Conservation (phyloP, 768 basidiomycete species). For the Tylopilus plumbeoviolaceoides region DNA sequence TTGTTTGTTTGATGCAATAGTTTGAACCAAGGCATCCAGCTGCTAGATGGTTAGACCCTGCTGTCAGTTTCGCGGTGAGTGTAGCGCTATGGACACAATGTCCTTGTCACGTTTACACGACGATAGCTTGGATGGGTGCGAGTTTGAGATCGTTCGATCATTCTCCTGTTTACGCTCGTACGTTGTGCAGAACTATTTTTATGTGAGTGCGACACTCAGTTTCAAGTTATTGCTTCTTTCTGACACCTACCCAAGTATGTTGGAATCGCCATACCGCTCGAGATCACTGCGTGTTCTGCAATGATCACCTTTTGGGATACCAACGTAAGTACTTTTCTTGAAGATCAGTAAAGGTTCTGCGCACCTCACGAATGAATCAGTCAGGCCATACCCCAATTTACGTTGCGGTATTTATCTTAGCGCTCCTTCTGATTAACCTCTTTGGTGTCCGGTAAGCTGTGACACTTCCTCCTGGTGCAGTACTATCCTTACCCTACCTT, state of each 20-base stretch:
- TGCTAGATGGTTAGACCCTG: conserved; percentile 32
- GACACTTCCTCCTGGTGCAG: conserved; percentile 28
- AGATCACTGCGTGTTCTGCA: conserved; percentile 48
- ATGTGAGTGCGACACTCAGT: conserved; percentile 15
- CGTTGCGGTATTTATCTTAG: conserved; percentile 36
- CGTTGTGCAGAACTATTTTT: conserved; percentile 31
- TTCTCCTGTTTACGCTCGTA: conserved; percentile 1
- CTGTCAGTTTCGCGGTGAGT: conserved; percentile 29
- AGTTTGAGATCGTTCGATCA: not conserved
- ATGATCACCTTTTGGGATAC: conserved; percentile 50
- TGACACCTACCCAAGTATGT: conserved; percentile 6
- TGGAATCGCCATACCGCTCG: conserved; percentile 43
- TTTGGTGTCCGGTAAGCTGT: conserved; percentile 44
- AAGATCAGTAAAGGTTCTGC: not conserved
- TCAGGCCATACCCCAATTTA: conserved; percentile 38
- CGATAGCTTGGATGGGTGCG: conserved; percentile 24
- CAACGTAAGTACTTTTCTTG: conserved; percentile 8
- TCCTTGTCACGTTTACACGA: not conserved
- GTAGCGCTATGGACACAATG: not conserved
- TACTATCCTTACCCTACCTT: conserved; percentile 31
- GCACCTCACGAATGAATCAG: conserved; percentile 25
- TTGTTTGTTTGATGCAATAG: not conserved
- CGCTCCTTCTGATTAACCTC: conserved; percentile 40
- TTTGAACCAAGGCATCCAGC: conserved; percentile 11
- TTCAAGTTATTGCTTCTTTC: not conserved